Evolutionary conservation across 345 rosid species (phyloP).

Genomic region (Noccaea caerulescens): DNA sequence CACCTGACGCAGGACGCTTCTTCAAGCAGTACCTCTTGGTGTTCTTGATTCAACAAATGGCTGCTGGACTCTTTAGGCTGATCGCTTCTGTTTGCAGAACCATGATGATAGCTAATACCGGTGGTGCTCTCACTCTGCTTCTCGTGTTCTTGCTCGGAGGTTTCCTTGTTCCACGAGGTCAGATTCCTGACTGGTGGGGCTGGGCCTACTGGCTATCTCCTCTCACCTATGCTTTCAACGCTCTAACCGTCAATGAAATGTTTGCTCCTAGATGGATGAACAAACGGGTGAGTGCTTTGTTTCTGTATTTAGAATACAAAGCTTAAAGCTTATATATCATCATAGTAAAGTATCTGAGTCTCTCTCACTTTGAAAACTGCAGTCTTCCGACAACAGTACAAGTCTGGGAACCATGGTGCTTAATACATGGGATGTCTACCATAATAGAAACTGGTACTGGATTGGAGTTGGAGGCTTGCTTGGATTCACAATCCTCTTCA

Average conservation of each 20-base stretch:
- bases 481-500: slow-evolving; percentile 73
- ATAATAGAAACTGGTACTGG: slow-evolving; percentile 81
- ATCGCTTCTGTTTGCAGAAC: slow-evolving; percentile 57
- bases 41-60: slow-evolving; percentile 51
- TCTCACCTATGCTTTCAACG: slow-evolving; percentile 59
- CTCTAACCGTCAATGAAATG: slow-evolving; percentile 57
- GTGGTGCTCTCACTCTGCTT: slow-evolving; percentile 45
- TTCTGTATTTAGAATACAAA: neutral
- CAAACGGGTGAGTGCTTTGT: slow-evolving; percentile 24
- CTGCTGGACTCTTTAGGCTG: slow-evolving; percentile 53
- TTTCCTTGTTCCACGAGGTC: slow-evolving; percentile 55
- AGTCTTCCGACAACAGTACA: slow-evolving; percentile 56
- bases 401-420: slow-evolving; percentile 65
- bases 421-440: slow-evolving; percentile 52
- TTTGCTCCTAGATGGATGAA: slow-evolving; percentile 64
- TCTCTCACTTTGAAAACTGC: slow-evolving; percentile 14
- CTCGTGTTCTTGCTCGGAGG: slow-evolving; percentile 59
- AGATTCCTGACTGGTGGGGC: slow-evolving; percentile 57
- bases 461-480: slow-evolving; percentile 67
- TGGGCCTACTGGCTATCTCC: slow-evolving; percentile 78
- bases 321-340: no score
- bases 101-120: slow-evolving; percentile 53
- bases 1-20: slow-evolving; percentile 65
- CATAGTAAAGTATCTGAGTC: no score
- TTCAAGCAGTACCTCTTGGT: slow-evolving; percentile 58